phyloP scores from a whole-genome alignment of 495 filamentous ascomycete species.

The Saxophila tyrrhenica region DNA sequence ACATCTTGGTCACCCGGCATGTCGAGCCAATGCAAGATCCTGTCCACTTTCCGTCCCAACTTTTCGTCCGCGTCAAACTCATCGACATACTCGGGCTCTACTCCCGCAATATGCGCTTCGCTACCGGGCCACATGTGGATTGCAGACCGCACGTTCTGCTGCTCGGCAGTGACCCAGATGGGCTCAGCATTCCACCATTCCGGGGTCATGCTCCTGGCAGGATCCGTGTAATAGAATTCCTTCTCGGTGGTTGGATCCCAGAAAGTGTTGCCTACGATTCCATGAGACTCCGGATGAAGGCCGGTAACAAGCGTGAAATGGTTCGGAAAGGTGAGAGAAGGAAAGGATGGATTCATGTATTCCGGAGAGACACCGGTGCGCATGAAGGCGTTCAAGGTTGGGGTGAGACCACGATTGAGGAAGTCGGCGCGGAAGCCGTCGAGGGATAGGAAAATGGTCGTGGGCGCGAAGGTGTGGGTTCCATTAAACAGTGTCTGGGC shows the following conservation, averaged over 20 bases:
- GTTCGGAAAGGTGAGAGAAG: constrained; percentile 95
- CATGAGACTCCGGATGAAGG: constrained; percentile 84
- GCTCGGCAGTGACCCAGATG: constrained; percentile 85
- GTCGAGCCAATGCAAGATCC: constrained; percentile 71
- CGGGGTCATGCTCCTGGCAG: constrained; percentile 55
- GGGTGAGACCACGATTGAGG: constrained; percentile 69
- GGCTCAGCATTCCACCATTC: constrained; percentile 91
- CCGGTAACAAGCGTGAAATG: constrained; percentile 93
- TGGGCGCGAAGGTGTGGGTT: constrained; percentile 74
- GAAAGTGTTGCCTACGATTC: constrained; percentile 87
- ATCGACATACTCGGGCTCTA: constrained; percentile 68
- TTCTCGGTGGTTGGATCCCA: constrained; percentile 67
- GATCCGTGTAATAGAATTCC: constrained; percentile 80
- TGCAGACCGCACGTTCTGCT: constrained; percentile 58
- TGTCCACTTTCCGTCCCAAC: constrained; percentile 59
- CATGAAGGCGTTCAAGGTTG: constrained; percentile 67
- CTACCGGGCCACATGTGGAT: constrained; percentile 99
- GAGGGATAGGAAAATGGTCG: constrained; percentile 85
- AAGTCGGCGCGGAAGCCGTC: constrained; percentile 98
- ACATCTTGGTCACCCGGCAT: constrained; percentile 53
- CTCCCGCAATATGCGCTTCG: constrained; percentile 60
- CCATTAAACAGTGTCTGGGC: constrained; percentile 51
- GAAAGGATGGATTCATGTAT: constrained; percentile 89
- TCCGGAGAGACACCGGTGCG: constrained; percentile 73
- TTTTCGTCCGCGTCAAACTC: constrained; percentile 68